phyloP scores from a whole-genome alignment of 2,329 filamentous ascomycete species.

The Aulographum hederae region DNA sequence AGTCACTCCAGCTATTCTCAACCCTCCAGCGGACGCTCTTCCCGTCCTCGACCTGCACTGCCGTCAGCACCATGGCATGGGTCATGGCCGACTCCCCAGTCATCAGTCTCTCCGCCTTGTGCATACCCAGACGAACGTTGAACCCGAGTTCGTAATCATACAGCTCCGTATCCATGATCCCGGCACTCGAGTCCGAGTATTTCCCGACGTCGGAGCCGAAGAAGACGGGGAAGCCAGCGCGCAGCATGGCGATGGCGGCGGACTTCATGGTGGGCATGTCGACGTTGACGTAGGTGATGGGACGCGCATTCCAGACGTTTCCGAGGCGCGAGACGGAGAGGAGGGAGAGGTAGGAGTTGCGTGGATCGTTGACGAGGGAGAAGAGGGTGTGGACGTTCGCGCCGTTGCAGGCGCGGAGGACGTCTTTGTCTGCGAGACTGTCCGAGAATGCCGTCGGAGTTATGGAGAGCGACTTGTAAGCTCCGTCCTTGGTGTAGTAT shows the following conservation, averaged over 20 bases:
- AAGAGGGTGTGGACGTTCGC: constrained; percentile 51
- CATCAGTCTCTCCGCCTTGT: constrained; percentile 55
- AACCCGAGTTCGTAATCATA: constrained; percentile 74
- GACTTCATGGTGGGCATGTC: constrained; percentile 53
- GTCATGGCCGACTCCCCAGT: constrained; percentile 72
- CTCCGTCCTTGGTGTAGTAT: constrained; percentile 52
- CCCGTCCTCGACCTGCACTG: constrained; percentile 56
- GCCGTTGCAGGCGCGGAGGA: constrained; percentile 37
- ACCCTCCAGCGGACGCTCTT: constrained; percentile 64
- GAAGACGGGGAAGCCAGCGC: constrained; percentile 64
- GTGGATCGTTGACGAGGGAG: constrained; percentile 71
- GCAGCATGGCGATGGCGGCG: constrained; percentile 60
- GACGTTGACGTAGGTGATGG: constrained; percentile 70
- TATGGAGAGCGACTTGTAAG: constrained; percentile 40
- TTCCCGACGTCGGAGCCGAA: constrained; percentile 82
- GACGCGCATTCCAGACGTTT: constrained; percentile 61
- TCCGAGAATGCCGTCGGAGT: constrained; percentile 56
- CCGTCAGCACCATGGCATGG: constrained; percentile 82
- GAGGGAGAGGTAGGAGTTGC: constrained; percentile 53
- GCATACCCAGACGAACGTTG: constrained; percentile 54
- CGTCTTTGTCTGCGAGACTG: constrained; percentile 42
- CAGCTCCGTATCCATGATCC: constrained; percentile 65
- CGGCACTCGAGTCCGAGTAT: constrained; percentile 46
- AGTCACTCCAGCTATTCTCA: constrained; percentile 68
- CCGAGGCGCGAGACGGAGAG: constrained; percentile 64